Evolutionary conservation across 2,329 filamentous ascomycete genomes (phyloP).

Genomic region (Fusarium sp.): DNA sequence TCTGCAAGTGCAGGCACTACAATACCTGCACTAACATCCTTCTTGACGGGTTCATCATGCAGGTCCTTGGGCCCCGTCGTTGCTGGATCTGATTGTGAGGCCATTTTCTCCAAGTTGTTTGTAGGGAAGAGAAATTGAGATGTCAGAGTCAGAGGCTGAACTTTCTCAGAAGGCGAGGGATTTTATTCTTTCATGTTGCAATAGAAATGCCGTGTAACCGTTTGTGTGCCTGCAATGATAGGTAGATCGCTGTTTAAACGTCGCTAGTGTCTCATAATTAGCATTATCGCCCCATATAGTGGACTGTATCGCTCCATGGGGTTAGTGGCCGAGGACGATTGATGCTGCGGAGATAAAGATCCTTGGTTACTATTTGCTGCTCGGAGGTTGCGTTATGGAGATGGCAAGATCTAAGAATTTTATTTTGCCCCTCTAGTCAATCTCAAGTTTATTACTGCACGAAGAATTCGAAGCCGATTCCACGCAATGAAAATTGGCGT

Average conservation of each 20-base stretch:
- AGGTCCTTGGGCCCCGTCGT: neutral
- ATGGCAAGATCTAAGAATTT: neutral
- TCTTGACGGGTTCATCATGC: neutral
- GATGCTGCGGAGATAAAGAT: neutral
- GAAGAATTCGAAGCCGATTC: too few species aligned
- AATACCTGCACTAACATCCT: conserved; percentile 16
- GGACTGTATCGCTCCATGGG: conserved; percentile 1
- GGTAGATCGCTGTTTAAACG: conserved; percentile 4
- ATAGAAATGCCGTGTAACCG: conserved; percentile 28
- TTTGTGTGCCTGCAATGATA: neutral
- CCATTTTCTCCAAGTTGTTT: neutral
- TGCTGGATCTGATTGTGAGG: neutral
- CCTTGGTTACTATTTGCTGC: neutral
- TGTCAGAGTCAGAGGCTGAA: neutral
- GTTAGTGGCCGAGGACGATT: neutral
- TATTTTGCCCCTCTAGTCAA: neutral
- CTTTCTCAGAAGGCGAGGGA: conserved; percentile 4
- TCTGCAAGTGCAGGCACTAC: conserved; percentile 22
- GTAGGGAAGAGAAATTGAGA: neutral
- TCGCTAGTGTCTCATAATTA: conserved; percentile 10
- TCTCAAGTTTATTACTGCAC: neutral
- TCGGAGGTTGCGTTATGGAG: neutral
- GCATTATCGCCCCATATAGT: conserved; percentile 13
- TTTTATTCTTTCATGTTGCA: conserved; percentile 2
- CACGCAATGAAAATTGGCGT: too few species aligned